Percentiles rank a stretch among this genome's conserved stretches.
Evolutionary conservation across 192 early-diverging fungal genomes (phyloP).

Genomic region (Linnemannia schmuckeri): DNA sequence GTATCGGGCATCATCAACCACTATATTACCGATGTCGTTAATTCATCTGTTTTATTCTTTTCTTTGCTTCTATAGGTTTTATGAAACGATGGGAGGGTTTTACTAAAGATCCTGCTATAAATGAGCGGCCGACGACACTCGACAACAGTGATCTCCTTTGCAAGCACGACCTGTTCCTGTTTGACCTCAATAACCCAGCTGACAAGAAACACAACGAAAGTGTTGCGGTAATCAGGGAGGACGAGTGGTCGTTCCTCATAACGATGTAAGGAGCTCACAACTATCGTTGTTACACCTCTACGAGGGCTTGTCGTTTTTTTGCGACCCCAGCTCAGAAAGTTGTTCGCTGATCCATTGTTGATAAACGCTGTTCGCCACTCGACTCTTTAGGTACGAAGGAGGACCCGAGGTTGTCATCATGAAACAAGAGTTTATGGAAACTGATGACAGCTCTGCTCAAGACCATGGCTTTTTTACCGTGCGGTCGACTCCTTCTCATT

Average conservation of each 20-base stretch:
- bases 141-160: slow-evolving; percentile 27
- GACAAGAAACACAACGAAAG: slow-evolving; percentile 19
- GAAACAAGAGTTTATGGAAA: background rate
- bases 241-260: slow-evolving; percentile 25
- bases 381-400: slow-evolving; percentile 29
- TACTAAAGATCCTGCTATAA: slow-evolving; percentile 18
- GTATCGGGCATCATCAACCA: too few species aligned
- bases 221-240: slow-evolving; percentile 13
- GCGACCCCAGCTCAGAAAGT: background rate
- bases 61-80: slow-evolving; percentile 7
- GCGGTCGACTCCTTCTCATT: slow-evolving; percentile 2
- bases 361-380: background rate
- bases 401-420: slow-evolving; percentile 13
- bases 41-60: background rate
- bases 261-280: slow-evolving; percentile 16
- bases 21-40: background rate
- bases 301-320: background rate
- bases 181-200: slow-evolving; percentile 13
- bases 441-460: background rate
- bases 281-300: background rate
- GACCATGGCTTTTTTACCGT: too few species aligned
- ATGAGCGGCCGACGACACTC: slow-evolving; percentile 14
- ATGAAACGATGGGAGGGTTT: slow-evolving; percentile 34
- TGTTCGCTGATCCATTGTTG: background rate
- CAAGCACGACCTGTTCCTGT: slow-evolving; percentile 24